Conservation (phyloP, 768 basidiomycete genomes). For the Podaxis sp. region DNA sequence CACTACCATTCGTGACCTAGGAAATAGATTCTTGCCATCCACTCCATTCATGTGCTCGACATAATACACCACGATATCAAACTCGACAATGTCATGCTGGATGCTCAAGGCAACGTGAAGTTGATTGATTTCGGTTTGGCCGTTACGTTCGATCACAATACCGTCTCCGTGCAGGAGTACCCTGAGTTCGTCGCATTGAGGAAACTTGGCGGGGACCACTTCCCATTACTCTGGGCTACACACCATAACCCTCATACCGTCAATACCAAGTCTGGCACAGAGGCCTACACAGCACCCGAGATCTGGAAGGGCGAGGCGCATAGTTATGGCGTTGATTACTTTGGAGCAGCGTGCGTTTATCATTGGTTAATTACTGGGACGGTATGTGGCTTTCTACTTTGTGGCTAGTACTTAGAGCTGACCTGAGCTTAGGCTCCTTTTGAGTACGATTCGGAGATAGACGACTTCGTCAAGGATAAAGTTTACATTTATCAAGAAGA, state of each 20-base stretch:
- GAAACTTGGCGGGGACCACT: neutral
- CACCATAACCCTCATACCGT: neutral
- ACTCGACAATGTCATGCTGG: slow-evolving; percentile 10
- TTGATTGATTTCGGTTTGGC: slow-evolving; percentile 15
- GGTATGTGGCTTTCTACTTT: neutral
- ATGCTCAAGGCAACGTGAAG: slow-evolving; percentile 6
- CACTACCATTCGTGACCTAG: neutral
- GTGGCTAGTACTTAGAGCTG: neutral
- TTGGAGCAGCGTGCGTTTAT: neutral
- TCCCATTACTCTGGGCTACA: neutral
- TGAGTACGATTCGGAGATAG: neutral
- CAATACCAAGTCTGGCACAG: neutral
- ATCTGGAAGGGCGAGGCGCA: neutral
- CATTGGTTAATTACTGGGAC: neutral
- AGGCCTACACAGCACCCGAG: neutral
- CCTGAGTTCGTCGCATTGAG: neutral
- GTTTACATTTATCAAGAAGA: neutral
- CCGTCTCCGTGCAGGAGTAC: neutral
- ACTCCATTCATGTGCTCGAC: slow-evolving; percentile 12
- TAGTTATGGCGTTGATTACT: neutral
- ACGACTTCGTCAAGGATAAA: neutral
- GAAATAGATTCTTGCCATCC: slow-evolving; percentile 6
- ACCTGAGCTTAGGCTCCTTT: neutral
- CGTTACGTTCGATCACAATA: neutral
- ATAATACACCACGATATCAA: slow-evolving; percentile 17